Evolutionary conservation across 192 early-diverging fungal genomes (phyloP).

Genomic region (Linnemannia schmuckeri): DNA sequence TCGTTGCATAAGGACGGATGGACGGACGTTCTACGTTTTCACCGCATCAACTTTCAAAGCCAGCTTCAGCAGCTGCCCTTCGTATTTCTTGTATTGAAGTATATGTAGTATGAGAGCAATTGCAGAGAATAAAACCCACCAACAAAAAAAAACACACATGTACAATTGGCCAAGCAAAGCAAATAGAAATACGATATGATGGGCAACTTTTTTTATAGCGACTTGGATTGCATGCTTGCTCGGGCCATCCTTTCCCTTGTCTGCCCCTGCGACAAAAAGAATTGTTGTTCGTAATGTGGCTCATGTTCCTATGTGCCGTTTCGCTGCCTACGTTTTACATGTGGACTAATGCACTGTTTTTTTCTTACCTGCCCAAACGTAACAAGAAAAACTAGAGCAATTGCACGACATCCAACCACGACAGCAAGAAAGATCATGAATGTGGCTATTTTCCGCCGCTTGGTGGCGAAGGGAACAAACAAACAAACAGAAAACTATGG

Average conservation of each 20-base stretch:
- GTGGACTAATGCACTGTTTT: background rate
- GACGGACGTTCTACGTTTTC: too few relatives aligned
- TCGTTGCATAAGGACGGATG: too few relatives aligned
- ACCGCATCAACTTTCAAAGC: too few relatives aligned
- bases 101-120: background rate
- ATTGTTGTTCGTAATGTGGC: background rate
- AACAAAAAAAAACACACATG: background rate
- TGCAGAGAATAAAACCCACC: background rate
- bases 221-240: background rate
- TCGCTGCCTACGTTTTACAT: background rate
- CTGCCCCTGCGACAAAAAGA: background rate
- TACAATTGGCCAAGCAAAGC: background rate
- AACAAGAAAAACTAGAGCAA: too few relatives aligned
- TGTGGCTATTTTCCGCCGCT: too few relatives aligned
- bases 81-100: background rate
- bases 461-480: too few relatives aligned
- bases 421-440: too few relatives aligned
- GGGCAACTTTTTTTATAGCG: background rate
- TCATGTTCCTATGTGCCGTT: background rate
- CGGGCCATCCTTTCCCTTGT: background rate
- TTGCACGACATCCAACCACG: too few relatives aligned
- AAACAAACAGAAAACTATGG: too few relatives aligned
- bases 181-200: background rate
- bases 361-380: background rate
- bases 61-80: too few relatives aligned